Base-by-base conservation (phyloP, 2,329 filamentous ascomycete species). In the Penicillium sp. region DNA sequence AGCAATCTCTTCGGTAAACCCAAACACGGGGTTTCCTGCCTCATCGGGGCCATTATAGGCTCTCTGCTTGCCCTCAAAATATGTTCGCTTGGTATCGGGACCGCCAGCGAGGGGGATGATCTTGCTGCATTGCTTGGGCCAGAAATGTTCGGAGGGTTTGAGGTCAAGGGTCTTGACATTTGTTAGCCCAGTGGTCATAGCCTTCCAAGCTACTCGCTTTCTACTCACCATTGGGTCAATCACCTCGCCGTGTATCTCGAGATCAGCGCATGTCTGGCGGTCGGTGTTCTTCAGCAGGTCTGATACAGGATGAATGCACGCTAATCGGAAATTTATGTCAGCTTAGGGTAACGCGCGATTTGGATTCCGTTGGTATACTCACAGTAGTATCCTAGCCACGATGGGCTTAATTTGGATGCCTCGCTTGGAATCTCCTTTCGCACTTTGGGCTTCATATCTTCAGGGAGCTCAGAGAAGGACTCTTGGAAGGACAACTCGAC, bases 331-430 rank as follows among this genome's bases (percentile, higher is more conserved):
- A 17, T 27, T 38, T 6, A 27, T 36, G 36, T 63, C 42, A 64
- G 52, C 25, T 44, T 47, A 25, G 7, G 25, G 23, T 15, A n/a
- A 43, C n/a, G 21, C 17, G 31, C 12, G 5, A 33, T 33, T 23
- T 13, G 12, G 41, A 52, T 3, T 10, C 19, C 23, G 5, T 33
- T 15, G 15, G 7, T 41, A 6, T 43, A 65, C 69, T 65, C 33
- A 75, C 73, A 75, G 35, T 69, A 68, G 54, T 70, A 75, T 17
- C 74, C 73, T 8, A 71, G n/a, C 74, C 74, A 75, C 12, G 52
- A 59, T 17, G 42, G 38, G 19, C 53, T 61, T n/a, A 70, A 51
- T 3, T 53, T 36, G 13, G 36, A 38, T 7, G 42, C 52, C 8
- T 58, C 38, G 6, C 49, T 44, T 21, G 56, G 59, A 23, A 58